phyloP scores from a whole-genome alignment of 2,329 filamentous ascomycete species.

The Botrytis aclada region DNA sequence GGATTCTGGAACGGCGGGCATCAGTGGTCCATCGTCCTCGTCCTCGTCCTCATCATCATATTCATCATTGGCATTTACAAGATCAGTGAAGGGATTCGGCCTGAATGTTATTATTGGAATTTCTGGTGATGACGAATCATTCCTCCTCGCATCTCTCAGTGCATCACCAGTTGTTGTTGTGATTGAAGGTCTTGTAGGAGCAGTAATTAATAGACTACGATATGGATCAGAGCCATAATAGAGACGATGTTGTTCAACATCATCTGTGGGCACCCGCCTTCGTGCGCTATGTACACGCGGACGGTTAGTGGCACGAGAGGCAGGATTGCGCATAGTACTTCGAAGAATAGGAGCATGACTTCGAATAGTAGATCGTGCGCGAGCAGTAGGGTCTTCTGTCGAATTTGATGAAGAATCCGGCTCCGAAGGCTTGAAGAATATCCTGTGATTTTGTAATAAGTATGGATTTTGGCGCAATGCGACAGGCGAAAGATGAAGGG shows the following conservation, averaged over 20 bases:
- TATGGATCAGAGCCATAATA: not conserved
- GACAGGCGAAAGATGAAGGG: constrained; percentile 16
- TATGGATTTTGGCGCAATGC: constrained; percentile 13
- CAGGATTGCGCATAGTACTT: not conserved
- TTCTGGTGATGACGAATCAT: not conserved
- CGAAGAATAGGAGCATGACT: constrained; percentile 20
- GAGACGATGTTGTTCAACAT: not conserved
- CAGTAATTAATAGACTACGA: not conserved
- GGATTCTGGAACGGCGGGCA: constrained; percentile 36
- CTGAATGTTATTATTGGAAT: constrained; percentile 25
- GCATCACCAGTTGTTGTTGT: not conserved
- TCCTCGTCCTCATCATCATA: constrained; percentile 10
- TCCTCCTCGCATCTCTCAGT: not conserved
- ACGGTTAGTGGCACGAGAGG: not conserved
- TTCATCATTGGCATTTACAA: not conserved
- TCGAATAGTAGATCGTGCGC: constrained; percentile 36
- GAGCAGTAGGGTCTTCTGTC: constrained; percentile 33
- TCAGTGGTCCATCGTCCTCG: constrained; percentile 27
- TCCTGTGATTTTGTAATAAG: constrained; percentile 31
- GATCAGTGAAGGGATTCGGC: constrained; percentile 12
- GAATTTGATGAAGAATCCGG: constrained; percentile 32
- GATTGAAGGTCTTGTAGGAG: not conserved
- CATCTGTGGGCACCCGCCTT: not conserved
- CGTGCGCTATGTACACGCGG: no score
- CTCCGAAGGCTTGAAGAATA: constrained; percentile 36